Evolutionary conservation across 139 green algal genomes (phyloP), one percentile per base, ranked within the genome.

Genomic region (Penium margaritaceum): DNA sequence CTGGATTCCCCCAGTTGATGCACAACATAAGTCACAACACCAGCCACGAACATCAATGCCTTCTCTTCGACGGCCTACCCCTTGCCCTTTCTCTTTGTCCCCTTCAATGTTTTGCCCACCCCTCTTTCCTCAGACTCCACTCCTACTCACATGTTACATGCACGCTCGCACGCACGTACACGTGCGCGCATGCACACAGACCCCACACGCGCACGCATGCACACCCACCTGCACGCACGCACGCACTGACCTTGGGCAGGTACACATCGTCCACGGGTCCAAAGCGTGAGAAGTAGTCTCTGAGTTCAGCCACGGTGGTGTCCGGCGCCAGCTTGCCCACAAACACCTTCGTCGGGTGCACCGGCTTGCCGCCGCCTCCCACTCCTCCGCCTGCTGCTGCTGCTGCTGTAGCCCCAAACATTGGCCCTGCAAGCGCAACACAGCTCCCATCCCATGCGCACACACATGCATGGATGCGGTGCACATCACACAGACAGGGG

Each of bases 341-440:
- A 77, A 77, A 77, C 21, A 77, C 34, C 55, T 75, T 75, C 5
- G 67, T 68, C 35, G 61, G 61, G 21, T 60, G 61, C 15, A 68
- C 37, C 61, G 37, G 24, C 61, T n/a, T 68, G 37, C 61, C 19
- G 21, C 37, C 35, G 15, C 61, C 37, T 63, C 17, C 61, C 61
- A n/a, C 37, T 7, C 35, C 61, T n/a, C n/a, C n/a, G n/a, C n/a
- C n/a, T n/a, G n/a, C n/a, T n/a, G n/a, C n/a, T n/a, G n/a, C n/a
- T n/a, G n/a, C n/a, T n/a, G n/a, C n/a, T n/a, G n/a, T n/a, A n/a
- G n/a, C n/a, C n/a, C n/a, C n/a, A n/a, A n/a, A n/a, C n/a, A n/a
- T n/a, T n/a, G n/a, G n/a, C n/a, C n/a, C n/a, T n/a, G n/a, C n/a
- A n/a, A n/a, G n/a, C n/a, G n/a, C n/a, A n/a, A n/a, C n/a, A n/a